phyloP scores from a whole-genome alignment of 106 monocot genomes.

The Chionographis japonica region DNA sequence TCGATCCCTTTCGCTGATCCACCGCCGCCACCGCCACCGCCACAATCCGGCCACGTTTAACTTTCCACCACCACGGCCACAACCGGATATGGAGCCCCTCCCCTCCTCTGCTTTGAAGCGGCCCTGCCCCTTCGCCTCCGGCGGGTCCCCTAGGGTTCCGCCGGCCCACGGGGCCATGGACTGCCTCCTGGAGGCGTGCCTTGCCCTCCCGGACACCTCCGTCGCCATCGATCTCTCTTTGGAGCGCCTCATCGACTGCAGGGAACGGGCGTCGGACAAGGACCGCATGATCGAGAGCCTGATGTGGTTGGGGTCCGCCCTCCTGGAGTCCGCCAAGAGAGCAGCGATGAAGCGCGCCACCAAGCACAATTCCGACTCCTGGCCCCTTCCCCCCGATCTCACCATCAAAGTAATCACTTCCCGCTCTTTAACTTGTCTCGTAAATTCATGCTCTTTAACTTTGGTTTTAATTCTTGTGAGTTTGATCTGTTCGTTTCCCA shows the following conservation, averaged over 20 bases:
- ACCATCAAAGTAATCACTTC: slow-evolving; percentile 34
- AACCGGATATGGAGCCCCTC: neutral
- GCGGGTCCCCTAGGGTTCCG: neutral
- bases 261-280: slow-evolving; percentile 25
- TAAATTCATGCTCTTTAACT: neutral
- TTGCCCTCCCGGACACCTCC: slow-evolving; percentile 26
- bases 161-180: slow-evolving; percentile 21
- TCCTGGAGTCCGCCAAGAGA: slow-evolving; percentile 40
- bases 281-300: slow-evolving; percentile 28
- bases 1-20: neutral
- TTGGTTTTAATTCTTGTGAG: neutral
- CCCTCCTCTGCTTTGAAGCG: slow-evolving; percentile 12
- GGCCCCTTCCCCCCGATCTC: slow-evolving; percentile 60
- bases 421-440: neutral
- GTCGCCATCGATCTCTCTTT: slow-evolving; percentile 39
- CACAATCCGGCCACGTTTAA: neutral
- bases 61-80: too few relatives aligned
- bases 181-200: slow-evolving; percentile 24
- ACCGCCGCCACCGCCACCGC: neutral
- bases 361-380: slow-evolving; percentile 39
- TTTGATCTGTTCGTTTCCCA: neutral
- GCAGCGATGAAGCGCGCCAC: slow-evolving; percentile 28
- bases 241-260: slow-evolving; percentile 36
- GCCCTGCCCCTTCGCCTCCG: slow-evolving; percentile 7
- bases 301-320: slow-evolving; percentile 27